phyloP scores from a whole-genome alignment of 2,329 filamentous ascomycete genomes.

The Coccinonectria pachysandricola region DNA sequence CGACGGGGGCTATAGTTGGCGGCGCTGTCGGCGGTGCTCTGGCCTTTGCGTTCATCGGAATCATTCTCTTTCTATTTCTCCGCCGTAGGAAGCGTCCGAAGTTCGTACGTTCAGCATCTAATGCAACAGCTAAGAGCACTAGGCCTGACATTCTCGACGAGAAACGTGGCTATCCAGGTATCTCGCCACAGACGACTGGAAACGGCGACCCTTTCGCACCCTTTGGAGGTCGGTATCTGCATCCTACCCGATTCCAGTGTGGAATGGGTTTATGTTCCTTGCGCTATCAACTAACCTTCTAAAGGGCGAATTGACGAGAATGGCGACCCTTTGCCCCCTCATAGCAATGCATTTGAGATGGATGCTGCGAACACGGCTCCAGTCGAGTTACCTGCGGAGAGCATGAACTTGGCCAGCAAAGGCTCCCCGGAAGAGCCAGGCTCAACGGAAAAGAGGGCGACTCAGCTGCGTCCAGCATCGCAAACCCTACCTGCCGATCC shows the following conservation, averaged over 20 bases:
- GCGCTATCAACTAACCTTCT: conserved; percentile 5
- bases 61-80: conserved; percentile 11
- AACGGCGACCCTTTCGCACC: conserved; percentile 30
- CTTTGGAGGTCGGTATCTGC: conserved; percentile 31
- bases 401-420: conserved; percentile 2
- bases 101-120: no score
- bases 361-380: conserved; percentile 23
- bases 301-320: conserved; percentile 25
- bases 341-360: conserved; percentile 27
- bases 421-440: conserved; percentile 4
- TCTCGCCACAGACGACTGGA: conserved; percentile 18
- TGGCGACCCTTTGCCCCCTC: conserved; percentile 17
- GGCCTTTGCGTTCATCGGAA: conserved; percentile 16
- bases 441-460: conserved; percentile 2
- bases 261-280: conserved; percentile 5
- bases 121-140: conserved; percentile 4
- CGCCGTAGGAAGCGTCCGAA: no score
- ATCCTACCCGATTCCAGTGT: conserved; percentile 1
- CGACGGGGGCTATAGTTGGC: conserved; percentile 25
- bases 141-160: conserved; percentile 15
- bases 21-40: conserved; percentile 21
- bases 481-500: conserved; percentile 18
- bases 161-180: conserved; percentile 16
- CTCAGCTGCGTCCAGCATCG: conserved; percentile 5
- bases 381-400: conserved; percentile 24